Conservation (phyloP, 192 early-diverging fungal species). For the Coemansia umbellata region DNA sequence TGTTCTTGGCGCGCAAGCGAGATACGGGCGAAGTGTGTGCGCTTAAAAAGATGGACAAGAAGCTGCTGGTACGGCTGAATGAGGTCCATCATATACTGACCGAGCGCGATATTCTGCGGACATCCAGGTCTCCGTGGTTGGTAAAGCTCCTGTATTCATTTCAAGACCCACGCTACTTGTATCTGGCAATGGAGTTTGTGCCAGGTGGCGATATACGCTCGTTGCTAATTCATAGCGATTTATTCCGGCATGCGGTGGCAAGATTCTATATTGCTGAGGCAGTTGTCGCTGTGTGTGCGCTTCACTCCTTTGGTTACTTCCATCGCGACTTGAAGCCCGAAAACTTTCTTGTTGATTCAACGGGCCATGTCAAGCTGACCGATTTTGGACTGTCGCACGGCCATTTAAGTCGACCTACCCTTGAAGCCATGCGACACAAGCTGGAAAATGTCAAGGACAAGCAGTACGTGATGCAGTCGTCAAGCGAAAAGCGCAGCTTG, state of each 20-base stretch:
- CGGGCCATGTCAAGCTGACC: constrained; percentile 84
- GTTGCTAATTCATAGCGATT: constrained; percentile 66
- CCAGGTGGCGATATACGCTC: constrained; percentile 75
- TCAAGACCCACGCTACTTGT: constrained; percentile 69
- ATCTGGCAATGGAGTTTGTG: constrained; percentile 69
- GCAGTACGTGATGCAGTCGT: constrained; percentile 43
- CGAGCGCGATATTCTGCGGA: constrained; percentile 72
- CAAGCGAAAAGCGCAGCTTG: constrained; percentile 47
- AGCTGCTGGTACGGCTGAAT: constrained; percentile 57
- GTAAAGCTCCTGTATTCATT: constrained; percentile 90
- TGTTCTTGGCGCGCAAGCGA: constrained; percentile 67
- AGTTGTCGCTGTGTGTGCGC: constrained; percentile 69
- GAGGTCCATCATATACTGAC: constrained; percentile 72
- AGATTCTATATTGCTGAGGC: constrained; percentile 90
- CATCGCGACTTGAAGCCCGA: constrained; percentile 53
- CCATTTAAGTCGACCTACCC: constrained; percentile 54
- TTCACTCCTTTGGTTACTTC: constrained; percentile 49
- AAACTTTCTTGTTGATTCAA: constrained; percentile 49
- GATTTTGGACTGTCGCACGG: constrained; percentile 91
- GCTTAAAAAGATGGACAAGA: constrained; percentile 76
- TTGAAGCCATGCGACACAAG: constrained; percentile 51
- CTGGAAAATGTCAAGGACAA: constrained; percentile 56
- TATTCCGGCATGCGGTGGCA: constrained; percentile 71
- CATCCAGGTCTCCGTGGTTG: constrained; percentile 71
- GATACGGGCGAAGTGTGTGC: constrained; percentile 69